Base-by-base conservation (phyloP, 2,329 filamentous ascomycete genomes). In the Elsinoe perseae region DNA sequence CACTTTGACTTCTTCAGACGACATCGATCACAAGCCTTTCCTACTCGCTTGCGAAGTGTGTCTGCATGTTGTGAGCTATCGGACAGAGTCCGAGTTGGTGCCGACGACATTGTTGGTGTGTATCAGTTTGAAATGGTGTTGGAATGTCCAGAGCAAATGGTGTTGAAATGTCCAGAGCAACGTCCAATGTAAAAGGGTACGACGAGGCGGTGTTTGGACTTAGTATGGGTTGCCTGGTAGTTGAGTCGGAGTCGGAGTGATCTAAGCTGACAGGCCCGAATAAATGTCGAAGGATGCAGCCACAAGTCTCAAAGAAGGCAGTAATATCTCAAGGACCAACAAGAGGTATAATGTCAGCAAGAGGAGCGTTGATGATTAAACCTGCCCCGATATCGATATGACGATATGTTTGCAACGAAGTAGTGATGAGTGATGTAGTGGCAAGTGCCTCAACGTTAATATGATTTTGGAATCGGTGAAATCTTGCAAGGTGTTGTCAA, bases 1-100 rank as follows among this genome's bases (percentile, higher is more conserved):
- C 82, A 85, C 78, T 85, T 85, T 66, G 81, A 84, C 66, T 85
- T 85, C 70, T 85, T 85, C 57, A 84, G 63, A 48, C 82, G 75
- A 71, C 82, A 85, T 58, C 82, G 76, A 69, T 85, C 82, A 68
- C 82, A 85, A 21, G 82, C 82, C 70, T 84, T 85, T 68, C 82
- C 82, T 36, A 84, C 82, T 64, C 82, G 75, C 70, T 85, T 84
- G 62, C 81, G 69, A 58, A 75, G 73, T 61, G 74, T 76, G 48
- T 61, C 59, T 43, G 60, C 70, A 32, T 56, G 53, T 44, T 56
- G 53, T 27, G 53, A 56, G 21, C 36, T 44, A 21, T 56, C 53
- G 18, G 53, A 46, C 42, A 34, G 27, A 7, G 53, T 44, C 40
- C 40, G 38, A 12, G 40, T 20, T 4, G 53, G 38, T 34, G 53